Evolutionary conservation across 2,329 filamentous ascomycete genomes (phyloP), one percentile per base, ranked within the genome.

Genomic region (Aspergillus niger): DNA sequence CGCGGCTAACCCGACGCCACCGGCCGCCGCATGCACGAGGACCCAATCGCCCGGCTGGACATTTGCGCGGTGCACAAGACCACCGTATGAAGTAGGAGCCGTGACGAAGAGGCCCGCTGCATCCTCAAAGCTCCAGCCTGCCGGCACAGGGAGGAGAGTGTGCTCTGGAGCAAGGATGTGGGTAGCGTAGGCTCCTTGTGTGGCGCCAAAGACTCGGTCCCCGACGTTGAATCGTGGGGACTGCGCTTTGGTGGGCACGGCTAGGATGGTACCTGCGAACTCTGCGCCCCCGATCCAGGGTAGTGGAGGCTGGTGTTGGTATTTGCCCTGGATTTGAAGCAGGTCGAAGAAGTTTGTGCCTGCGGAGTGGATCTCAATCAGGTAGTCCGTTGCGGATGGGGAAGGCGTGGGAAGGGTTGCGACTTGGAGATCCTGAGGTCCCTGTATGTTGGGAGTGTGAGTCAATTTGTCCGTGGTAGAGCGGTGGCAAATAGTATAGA

Each of bases 331-430:
- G 72, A 97, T 92, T 74, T 98, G 94, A 57, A 98, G 86, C 60
- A 97, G 90, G 76, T 98, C 94, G 81, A 97, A 98, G 85, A 98
- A 98, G 80, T 98, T 98, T 70, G 91, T 91, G 20, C 92, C 94
- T 0, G 90, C 85, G 50, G 94, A 91, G 77, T 92, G 91, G 70
- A 98, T 90, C 72, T 88, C 85, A 74, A 98, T 90, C 65, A 96
- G 83, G 75, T 97, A 98, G 79, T 97, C 87, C 72, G 90, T 81
- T 32, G 86, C 77, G 8, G 83, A 82, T 1, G 92, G 91, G 1
- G 80, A 79, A 0, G 92, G 93, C 57, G 92, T 91, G 17, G 92
- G 87, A 13, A 97, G 84, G 22, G 86, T 83, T 17, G 86, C 84
- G 66, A 96, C 89, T 63, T 81, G 84, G 75, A 98, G 91, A 72